Evolutionary conservation across 1,284 basidiomycete genomes (phyloP).

Genomic region (Ceraceosorus guamensis): DNA sequence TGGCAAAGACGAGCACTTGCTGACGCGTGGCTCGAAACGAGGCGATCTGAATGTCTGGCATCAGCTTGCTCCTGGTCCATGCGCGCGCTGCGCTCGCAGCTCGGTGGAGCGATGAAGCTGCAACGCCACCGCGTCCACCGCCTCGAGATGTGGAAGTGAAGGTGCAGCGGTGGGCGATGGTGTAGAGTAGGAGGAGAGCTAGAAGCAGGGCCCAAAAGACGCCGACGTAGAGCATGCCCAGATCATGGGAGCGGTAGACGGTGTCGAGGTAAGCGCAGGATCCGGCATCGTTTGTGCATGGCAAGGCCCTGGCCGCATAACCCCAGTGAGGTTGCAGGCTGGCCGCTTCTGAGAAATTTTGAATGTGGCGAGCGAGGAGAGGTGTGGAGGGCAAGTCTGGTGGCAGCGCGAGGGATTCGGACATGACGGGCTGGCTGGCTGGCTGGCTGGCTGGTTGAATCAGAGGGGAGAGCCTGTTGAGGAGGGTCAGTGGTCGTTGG

Average conservation of each 20-base stretch:
- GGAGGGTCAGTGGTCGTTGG: too few species aligned
- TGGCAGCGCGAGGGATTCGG: too few species aligned
- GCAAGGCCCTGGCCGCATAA: conserved; percentile 11
- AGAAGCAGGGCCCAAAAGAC: conserved; percentile 13
- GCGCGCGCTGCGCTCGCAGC: neutral
- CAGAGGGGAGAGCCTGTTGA: too few species aligned
- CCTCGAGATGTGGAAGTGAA: too few species aligned
- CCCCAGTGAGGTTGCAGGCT: conserved; percentile 14
- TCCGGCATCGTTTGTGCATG: conserved; percentile 17
- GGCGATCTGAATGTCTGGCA: neutral
- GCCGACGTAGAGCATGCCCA: conserved; percentile 16
- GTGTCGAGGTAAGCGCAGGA: conserved; percentile 16
- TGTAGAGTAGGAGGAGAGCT: conserved; percentile 5
- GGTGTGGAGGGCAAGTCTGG: too few species aligned
- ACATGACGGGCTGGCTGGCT: too few species aligned
- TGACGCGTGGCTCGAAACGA: conserved; percentile 6
- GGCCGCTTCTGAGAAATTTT: conserved; percentile 8
- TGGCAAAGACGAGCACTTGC: conserved; percentile 12
- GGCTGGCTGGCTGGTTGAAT: too few species aligned
- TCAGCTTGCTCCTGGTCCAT: conserved; percentile 5
- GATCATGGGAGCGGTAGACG: conserved; percentile 15
- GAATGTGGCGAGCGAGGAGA: conserved; percentile 14
- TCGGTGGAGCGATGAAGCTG: too few species aligned
- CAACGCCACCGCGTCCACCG: too few species aligned
- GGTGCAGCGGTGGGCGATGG: neutral